Base-by-base conservation (phyloP, 495 filamentous ascomycete species). In the Talaromyces stipitatus region DNA sequence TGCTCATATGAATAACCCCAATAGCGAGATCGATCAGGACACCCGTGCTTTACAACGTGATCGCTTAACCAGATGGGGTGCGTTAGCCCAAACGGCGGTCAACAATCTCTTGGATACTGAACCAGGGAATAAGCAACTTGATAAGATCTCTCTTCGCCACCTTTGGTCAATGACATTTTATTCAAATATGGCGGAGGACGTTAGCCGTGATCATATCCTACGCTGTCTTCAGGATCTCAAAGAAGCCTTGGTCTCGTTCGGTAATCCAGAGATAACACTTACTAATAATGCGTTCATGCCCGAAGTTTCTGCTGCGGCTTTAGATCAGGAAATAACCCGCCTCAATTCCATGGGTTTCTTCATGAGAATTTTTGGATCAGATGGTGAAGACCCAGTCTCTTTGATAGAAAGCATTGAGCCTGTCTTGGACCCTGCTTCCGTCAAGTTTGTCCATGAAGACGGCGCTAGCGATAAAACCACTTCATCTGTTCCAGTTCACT, bases 311-410 rank as follows among this genome's bases (percentile, higher is more conserved):
- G 75, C 79, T 3, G 78, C 78, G 11, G 88, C 89, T 3, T 84
- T 92, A 11, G 91, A 96, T 47, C 85, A 90, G 28, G 94, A 99
- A 64, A 88, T 96, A 24, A 89, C 89, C 46, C 89, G 91, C 64
- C 75, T 97, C 12, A 95, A 89, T 12, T 97, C 91, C 0, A 91
- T 94, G 83, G 95, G 96, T 63, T 97, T 96, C 70, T 97, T 99
- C 71, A 77, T 88, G 58, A 87, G 83, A 27, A 82, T 99, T 0
- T 96, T 97, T 61, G 76, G 74, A 53, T 68, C 79, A 23, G 77
- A 84, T 38, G 71, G 81, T 29, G 82, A 82, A 32, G 84, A 96
- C 63, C 86, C 94, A 0, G 78, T 89, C 4, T 81, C 83, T 8
- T 79, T 96, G 3, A 96, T 99, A 61, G 91, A 96, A 61, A 94